A percentile compares a stretch with the other conserved stretches of the same genome.
phyloP scores from a whole-genome alignment of 345 rosid species.

The Iberis pinnata region DNA sequence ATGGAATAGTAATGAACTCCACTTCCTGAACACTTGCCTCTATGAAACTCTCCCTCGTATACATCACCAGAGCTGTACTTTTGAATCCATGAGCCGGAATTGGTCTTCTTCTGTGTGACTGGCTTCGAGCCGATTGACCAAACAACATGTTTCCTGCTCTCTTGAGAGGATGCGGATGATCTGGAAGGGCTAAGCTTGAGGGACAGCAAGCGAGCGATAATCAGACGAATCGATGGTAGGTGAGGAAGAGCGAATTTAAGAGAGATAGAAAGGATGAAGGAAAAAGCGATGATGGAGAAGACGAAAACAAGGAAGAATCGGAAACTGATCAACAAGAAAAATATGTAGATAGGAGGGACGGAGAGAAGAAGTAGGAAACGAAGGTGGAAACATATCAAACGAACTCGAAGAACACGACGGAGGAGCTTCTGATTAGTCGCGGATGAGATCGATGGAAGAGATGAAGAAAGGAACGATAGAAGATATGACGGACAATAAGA shows the following conservation, averaged over 20 bases:
- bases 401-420: constrained; percentile 38
- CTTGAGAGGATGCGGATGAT: constrained; percentile 24
- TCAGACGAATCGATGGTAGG: constrained; percentile 41
- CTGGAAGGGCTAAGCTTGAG: constrained; percentile 26
- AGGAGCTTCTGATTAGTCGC: constrained; percentile 28
- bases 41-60: constrained; percentile 69
- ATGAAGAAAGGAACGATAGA: constrained; percentile 19
- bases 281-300: constrained; percentile 2
- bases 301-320: constrained; percentile 12
- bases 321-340: constrained; percentile 13
- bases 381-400: constrained; percentile 41
- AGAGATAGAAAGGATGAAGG: constrained; percentile 9
- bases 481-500: constrained; percentile 17
- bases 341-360: constrained; percentile 22
- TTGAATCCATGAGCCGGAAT: constrained; percentile 54
- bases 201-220: constrained; percentile 47
- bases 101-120: constrained; percentile 32
- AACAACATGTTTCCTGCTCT: constrained; percentile 37
- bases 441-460: neutral
- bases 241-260: constrained; percentile 47
- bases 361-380: constrained; percentile 41
- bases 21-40: constrained; percentile 62
- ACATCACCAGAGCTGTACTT: constrained; percentile 51
- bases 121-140: constrained; percentile 71
- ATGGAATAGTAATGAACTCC: constrained; percentile 55